Conservation (phyloP, 1,284 basidiomycete genomes). For the Cryptococcus sp. region DNA sequence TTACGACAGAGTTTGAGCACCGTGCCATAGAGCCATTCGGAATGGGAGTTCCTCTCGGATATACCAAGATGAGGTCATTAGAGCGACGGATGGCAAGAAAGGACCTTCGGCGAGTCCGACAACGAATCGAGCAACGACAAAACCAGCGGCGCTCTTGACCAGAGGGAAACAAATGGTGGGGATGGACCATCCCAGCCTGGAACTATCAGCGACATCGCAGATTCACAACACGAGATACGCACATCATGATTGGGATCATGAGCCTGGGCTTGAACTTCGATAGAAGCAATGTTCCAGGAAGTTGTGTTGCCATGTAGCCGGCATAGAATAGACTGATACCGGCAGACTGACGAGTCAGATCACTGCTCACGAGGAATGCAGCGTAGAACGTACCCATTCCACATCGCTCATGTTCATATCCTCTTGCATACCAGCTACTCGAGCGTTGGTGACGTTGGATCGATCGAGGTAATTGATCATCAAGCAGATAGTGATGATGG, state of each 20-base stretch:
- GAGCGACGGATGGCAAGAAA: constrained; percentile 12
- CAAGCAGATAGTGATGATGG: constrained; percentile 10
- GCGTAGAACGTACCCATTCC: constrained; percentile 5
- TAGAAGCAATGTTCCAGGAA: constrained; percentile 10
- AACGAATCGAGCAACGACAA: constrained; percentile 10
- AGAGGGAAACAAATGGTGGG: constrained; percentile 13
- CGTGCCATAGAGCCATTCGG: constrained; percentile 17
- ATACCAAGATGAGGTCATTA: constrained; percentile 17
- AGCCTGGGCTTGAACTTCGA: constrained; percentile 14
- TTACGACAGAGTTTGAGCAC: constrained; percentile 12
- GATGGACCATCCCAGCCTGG: constrained; percentile 15
- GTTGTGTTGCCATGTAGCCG: constrained; percentile 13
- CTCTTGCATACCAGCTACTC: constrained; percentile 5
- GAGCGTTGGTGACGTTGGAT: constrained; percentile 6
- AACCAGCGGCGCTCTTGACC: constrained; percentile 9
- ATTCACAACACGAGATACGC: no score
- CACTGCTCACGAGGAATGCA: not conserved
- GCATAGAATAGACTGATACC: constrained; percentile 14
- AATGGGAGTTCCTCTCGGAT: constrained; percentile 11
- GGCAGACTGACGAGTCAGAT: not conserved
- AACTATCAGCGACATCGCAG: not conserved
- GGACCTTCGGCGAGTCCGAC: constrained; percentile 14
- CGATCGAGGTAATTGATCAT: constrained; percentile 9
- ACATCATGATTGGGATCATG: constrained; percentile 13
- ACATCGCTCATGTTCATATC: constrained; percentile 12